Evolutionary conservation across 495 filamentous ascomycete genomes (phyloP), one percentile per base, ranked within the genome.

Genomic region (Letharia lupina): DNA sequence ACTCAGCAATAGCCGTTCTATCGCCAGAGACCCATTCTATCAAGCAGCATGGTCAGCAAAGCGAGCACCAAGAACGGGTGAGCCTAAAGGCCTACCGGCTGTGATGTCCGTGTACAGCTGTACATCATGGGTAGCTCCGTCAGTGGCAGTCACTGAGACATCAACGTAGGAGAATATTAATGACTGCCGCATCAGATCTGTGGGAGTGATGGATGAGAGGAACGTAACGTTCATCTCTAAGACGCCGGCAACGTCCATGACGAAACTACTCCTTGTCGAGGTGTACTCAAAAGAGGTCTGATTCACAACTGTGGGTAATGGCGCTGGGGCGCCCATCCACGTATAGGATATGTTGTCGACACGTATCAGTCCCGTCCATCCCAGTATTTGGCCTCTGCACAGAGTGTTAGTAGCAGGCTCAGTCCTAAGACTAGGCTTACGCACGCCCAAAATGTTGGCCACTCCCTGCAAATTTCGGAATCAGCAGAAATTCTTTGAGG

Each of bases 81-180:
- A 61, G 54, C 33, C 7, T 15, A 35, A 39, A 58, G 12, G 73
- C 80, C 68, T 71, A 84, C 84, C 83, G 12, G 82, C 84, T 48
- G 84, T 84, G 63, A 86, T 83, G 69, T 87, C 84, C 4, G 84
- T 73, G 69, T 87, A 87, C 16, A 87, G 62, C 65, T 86, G 79
- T 42, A 87, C 82, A 69, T 84, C 73, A 71, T 87, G 83, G 0
- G 75, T 18, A 37, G 70, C 63, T 35, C 81, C 84, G 73, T 87
- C 84, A 35, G 79, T 69, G 9, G 83, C 83, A 60, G 72, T 67
- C 37, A 86, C 78, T 42, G 80, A 77, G 57, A 86, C 80, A 60
- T 82, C 68, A 39, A 87, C 60, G 68, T 86, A 87, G 5, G 84
- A 83, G 67, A 85, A 83, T 8, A 78, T 65, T 39, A 86, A 77